A percentile compares a stretch with the other conserved stretches of the same genome.
Evolutionary conservation across 1,139 yeast species (phyloP).

Genomic region (Pichia cactophila): DNA sequence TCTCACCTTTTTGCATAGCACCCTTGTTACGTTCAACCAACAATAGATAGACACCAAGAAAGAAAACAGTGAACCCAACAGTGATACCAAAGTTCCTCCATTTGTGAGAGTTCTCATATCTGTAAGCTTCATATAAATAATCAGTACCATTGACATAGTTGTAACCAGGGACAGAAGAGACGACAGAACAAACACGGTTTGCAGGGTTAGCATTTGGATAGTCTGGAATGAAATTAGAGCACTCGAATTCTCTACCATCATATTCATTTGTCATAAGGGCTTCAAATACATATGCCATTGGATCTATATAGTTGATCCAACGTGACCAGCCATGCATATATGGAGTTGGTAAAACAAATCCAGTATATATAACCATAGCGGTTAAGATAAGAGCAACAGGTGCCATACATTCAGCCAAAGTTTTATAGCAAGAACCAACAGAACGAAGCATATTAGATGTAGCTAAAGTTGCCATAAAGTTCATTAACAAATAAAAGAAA

Average conservation of each 20-base stretch:
- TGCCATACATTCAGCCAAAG: slow-evolving; percentile 45
- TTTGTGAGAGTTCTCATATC: slow-evolving; percentile 24
- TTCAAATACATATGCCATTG: slow-evolving; percentile 49
- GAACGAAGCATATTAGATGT: slow-evolving; percentile 41
- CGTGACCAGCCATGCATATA: slow-evolving; percentile 60
- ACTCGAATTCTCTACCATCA: slow-evolving; percentile 44
- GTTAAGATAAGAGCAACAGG: slow-evolving; percentile 43
- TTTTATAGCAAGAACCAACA: slow-evolving; percentile 40
- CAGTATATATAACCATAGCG: slow-evolving; percentile 43
- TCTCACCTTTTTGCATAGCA: slow-evolving; percentile 32
- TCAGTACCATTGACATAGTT: slow-evolving; percentile 25
- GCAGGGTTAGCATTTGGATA: slow-evolving; percentile 34
- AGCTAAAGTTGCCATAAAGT: slow-evolving; percentile 34
- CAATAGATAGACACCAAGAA: slow-evolving; percentile 24
- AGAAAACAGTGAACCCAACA: slow-evolving; percentile 27
- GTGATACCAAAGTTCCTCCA: slow-evolving; percentile 33
- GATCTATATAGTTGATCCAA: slow-evolving; percentile 53
- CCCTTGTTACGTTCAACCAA: slow-evolving; percentile 28
- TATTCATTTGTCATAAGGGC: slow-evolving; percentile 46
- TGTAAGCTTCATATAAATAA: slow-evolving; percentile 25
- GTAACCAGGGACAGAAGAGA: slow-evolving; percentile 41
- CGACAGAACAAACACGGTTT: slow-evolving; percentile 51
- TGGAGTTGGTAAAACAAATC: slow-evolving; percentile 49
- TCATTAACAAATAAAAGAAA: slow-evolving; percentile 46
- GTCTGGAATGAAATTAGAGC: slow-evolving; percentile 47